Base-by-base conservation (phyloP, 257 asterid species). In the Plectranthus barbatus region DNA sequence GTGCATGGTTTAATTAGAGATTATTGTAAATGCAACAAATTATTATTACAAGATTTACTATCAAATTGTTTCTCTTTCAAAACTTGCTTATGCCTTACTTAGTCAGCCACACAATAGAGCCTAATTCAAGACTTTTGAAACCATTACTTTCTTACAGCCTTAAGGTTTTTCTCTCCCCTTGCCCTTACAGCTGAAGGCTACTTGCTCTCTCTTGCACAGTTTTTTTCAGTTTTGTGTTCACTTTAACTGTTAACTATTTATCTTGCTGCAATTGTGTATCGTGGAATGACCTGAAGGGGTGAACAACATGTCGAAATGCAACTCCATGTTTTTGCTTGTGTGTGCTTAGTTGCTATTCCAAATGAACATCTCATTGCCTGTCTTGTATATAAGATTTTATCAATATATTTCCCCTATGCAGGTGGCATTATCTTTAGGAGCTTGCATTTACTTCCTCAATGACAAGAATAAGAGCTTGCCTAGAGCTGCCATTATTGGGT, bases 381-480 rank as follows among this genome's bases (percentile, higher is more conserved):
- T 9, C 15, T 53, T 52, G 18, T 11, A 59, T 47, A 46, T 64
- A 26, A 33, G 42, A 14, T 41, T 24, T 59, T 33, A 29, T 15
- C 31, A 40, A 10, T 15, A 7, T 60, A 31, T 54, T 56, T 31
- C 48, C 26, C 24, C 53, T 67, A 55, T 58, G 56, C 83, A 90
- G 97, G 95, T 93, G 45, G 99, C 99, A 17, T 67, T 93, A 65
- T 93, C 97, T 68, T 76, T 93, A 70, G 95, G 80, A 58, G 99
- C 96, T 60, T 93, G 97, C 88, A 76, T 93, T 70, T 93, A 85
- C 82, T 93, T 90, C 85, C 91, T 92, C 56, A 85, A 89, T 66
- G 99, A 89, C 87, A 93, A 93, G 83, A 90, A 79, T 78, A 87
- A 93, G 75, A 93, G 86, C 78, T 33, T 93, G 73, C 72, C 79